Base-by-base conservation (phyloP, 2,329 filamentous ascomycete species). In the Aspergillus pseudoglaucus region DNA sequence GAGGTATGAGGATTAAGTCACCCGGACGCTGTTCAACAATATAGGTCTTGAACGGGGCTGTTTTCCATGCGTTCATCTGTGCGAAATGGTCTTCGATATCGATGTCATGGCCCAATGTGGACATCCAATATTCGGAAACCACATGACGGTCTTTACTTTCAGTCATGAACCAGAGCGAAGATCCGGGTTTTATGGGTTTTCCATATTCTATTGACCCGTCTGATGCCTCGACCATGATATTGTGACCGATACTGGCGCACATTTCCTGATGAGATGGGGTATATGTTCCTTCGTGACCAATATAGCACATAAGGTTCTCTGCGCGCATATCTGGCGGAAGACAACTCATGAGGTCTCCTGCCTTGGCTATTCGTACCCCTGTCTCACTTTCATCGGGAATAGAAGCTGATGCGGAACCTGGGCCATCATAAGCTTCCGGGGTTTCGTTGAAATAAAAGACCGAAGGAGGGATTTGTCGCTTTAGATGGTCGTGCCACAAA, bases 161-260 rank as follows among this genome's bases (percentile, higher is more conserved):
- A 0, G 93, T 97, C 93, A 98, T 97, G 64, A 97, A 95, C 93
- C 93, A 98, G 33, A 98, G 81, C 0, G 93, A 96, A 47, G 88
- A 95, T 1, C 93, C 93, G 1, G 86, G 81, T 53, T 83, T 87
- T 40, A 81, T 81, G 0, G 70, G 69, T 62, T 93, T 88, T 4
- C 86, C 88, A 44, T 86, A 76, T 47, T 84, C 80, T 15, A 80
- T 74, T 2, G 81, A 74, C 1, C 74, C 74, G 40, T 69, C 70
- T 0, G 91, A 97, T 2, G 90, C 83, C 56, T 96, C 89, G 2
- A 98, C 90, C 93, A 98, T 97, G 58, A 98, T 91, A 62, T 98
- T 98, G 57, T 98, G 93, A 0, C 93, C 91, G 10, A 97, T 73
- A 32, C 87, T 95, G 10, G 89, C 93, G 67, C 93, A 98, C 93